Base-by-base conservation (phyloP, 495 filamentous ascomycete genomes). In the Durotheca rogersii region DNA sequence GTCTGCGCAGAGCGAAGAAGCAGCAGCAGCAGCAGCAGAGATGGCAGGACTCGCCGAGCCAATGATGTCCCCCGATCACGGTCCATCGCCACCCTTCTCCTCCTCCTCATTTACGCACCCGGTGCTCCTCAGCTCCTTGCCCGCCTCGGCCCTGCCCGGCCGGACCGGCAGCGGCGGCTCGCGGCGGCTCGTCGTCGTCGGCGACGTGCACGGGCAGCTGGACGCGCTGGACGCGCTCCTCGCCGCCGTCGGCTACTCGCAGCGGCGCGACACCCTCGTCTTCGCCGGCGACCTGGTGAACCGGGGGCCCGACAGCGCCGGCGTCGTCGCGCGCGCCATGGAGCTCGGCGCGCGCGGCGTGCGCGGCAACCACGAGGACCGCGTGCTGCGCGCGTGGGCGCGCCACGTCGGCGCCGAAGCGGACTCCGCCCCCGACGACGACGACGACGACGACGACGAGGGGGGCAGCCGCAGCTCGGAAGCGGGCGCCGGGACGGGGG, bases 311-410 rank as follows among this genome's bases (percentile, higher is more conserved):
- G 84, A 95, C 61, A 91, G 87, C 45, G 39, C 70, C 1, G 88
- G 87, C 20, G 89, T 95, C 0, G 74, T 98, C 20, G 81, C 88
- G 45, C 68, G 90, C 11, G 87, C 84, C 7, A 83, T 85, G 47
- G 62, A 75, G 10, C 66, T 88, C 18, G 76, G 75, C 11, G 92
- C 92, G 2, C 85, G 83, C 21, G 87, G 81, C 47, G 89, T 96
- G 1, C 82, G 93, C 18, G 93, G 93, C 10, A 97, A 98, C 69
- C 90, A 96, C 67, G 93, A 98, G 62, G 89, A 98, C 60, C 77
- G 82, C 7, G 75, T 95, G 9, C 72, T 95, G 14, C 71, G 81
- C 4, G 56, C 55, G 0, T 62, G 55, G 58, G 54, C 48, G 21
- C n/a, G n/a, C n/a, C n/a, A n/a, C n/a, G n/a, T n/a, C n/a, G n/a